Evolutionary conservation across 176 grass and related monocot genomes (phyloP).

Genomic region (Oropetium thomaeum): DNA sequence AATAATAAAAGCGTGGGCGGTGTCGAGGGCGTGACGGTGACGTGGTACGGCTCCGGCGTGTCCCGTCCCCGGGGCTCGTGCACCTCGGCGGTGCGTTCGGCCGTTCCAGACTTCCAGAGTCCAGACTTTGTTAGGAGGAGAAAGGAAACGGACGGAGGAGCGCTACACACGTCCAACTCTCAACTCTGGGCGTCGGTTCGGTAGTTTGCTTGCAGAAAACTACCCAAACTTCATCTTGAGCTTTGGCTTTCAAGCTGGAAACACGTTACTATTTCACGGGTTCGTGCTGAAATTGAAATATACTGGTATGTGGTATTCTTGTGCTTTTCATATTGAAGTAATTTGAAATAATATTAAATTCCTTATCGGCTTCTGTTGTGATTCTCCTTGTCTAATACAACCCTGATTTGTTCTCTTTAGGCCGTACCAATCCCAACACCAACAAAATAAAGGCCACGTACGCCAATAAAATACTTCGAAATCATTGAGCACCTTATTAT

Average conservation of each 20-base stretch:
- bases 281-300: not conserved
- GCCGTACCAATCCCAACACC: not conserved
- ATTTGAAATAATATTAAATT: no score
- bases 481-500: not conserved
- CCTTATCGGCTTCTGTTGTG: no score
- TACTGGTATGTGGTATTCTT: no score
- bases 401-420: not conserved
- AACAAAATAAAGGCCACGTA: not conserved
- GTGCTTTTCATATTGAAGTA: not conserved
- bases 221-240: not conserved
- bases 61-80: not conserved
- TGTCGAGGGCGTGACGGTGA: conserved; percentile 31
- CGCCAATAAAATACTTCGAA: not conserved
- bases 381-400: not conserved
- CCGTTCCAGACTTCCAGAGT: not conserved
- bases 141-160: not conserved
- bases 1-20: conserved; percentile 39
- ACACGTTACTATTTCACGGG: not conserved
- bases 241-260: not conserved
- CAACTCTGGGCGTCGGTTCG: not conserved
- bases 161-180: not conserved
- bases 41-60: conserved; percentile 27
- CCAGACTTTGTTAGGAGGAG: no score
- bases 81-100: conserved; percentile 9
- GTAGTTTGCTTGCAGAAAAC: not conserved